Evolutionary conservation across 352 stramenopile species (phyloP), one percentile per base, ranked within the genome.

Genomic region (Pythium graminicola): DNA sequence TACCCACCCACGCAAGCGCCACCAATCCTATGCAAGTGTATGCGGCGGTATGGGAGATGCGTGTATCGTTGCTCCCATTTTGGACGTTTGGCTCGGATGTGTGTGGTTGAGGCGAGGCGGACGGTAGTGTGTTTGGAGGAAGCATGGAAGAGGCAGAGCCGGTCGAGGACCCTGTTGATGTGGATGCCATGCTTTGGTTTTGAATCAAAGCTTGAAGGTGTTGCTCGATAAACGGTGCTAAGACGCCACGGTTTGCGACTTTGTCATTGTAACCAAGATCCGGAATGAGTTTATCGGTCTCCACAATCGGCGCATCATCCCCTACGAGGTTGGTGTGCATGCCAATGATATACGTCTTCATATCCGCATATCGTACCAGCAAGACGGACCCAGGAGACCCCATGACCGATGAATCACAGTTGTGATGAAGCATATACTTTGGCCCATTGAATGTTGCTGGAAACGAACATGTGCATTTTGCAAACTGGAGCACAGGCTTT

Each of bases 281-380:
- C 2, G 36, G 11, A 2, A 52, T 29, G 4, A 44, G n/a, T 16
- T 53, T 50, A 11, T 68, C 19, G 41, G 23, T 27, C 35, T 67
- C 55, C 14, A 33, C 24, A 14, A 50, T 26, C 9, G 44, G 27
- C 17, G 22, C 53, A 13, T n/a, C 16, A 3, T 47, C 54, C 10
- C 65, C 72, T 3, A 81, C 71, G 1, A 53, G 52, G 29, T 76
- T 79, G 6, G 69, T 66, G 45, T 83, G 71, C 47, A 85, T 73
- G n/a, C 73, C 71, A 29, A 88, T 57, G 42, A 85, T 76, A 47
- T 82, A 82, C 19, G 76, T 85, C 44, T 80, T 56, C 32, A 81
- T 49, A 42, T 51, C 69, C 19, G 71, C 68, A 50, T 75, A 85
- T 13, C 70, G 68, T 41, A 85, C 74, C 6, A 88, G 57, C 65